Evolutionary conservation across 2,329 filamentous ascomycete genomes (phyloP), one percentile per base, ranked within the genome.

Genomic region (Colletotrichum sp.): DNA sequence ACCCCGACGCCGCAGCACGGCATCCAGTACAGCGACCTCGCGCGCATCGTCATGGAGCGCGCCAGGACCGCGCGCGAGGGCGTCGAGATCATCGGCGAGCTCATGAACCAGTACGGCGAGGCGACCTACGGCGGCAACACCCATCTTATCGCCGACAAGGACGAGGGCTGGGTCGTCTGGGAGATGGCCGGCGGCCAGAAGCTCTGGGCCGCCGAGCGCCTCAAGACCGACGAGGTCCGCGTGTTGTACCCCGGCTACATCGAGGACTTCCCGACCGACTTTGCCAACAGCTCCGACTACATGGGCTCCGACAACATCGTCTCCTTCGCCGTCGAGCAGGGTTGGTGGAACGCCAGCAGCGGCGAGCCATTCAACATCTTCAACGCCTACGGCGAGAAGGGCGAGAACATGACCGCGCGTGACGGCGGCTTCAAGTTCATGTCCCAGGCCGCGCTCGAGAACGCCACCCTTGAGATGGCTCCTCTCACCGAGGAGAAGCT

Each of bases 401-500:
- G 76, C 49, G 79, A 75, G 18, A 77, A 79, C 30, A 60, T 73
- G 44, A 79, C 75, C 1, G 80, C 80, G 2, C 79, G 80, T 26
- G 79, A 81, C 52, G 80, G 81, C 18, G 81, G 80, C 30, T 81
- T 81, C 79, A 81, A 81, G 76, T 82, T 81, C 79, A 81, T 81
- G 81, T 81, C 81, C n/a, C 81, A 80, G 36, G 78, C 79, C 13
- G 72, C 68, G 10, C 78, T 81, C 5, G 80, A 81, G 44, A 60
- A 80, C 8, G 80, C 78, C 32, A 81, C 80, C 3, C 76, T 76
- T 15, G 87, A 85, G 18, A 89, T 88, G 81, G 84, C 83, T 2
- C 88, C 89, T 0, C 80, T 90, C n/a, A 88, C 87, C 0, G 89
- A 90, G 75, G 80, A 81, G 21, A 87, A 90, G 74, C 81, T 90